phyloP scores from a whole-genome alignment of 2,329 filamentous ascomycete genomes.

The Apiospora pterosperma region DNA sequence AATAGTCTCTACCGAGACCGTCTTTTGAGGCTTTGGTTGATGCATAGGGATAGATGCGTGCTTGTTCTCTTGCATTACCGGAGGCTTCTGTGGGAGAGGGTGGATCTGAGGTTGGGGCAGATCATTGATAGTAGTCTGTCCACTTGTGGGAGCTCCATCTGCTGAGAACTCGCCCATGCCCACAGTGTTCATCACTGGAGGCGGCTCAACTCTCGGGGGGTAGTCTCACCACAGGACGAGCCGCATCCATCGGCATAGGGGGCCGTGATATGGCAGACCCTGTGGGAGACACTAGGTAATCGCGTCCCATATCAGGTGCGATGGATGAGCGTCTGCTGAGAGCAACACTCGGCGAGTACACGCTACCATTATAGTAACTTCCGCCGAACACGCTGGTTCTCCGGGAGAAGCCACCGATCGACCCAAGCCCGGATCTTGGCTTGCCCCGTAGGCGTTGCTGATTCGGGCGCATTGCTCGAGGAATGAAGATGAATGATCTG shows the following conservation, averaged over 20 bases:
- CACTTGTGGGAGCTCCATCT: conserved; percentile 16
- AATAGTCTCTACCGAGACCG: conserved; percentile 88
- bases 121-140: conserved; percentile 45
- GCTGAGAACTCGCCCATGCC: conserved; percentile 1
- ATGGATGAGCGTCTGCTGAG: conserved; percentile 86
- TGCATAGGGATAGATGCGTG: conserved; percentile 69
- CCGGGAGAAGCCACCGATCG: conserved; percentile 65
- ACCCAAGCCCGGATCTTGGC: conserved; percentile 68
- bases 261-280: conserved; percentile 73
- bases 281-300: conserved; percentile 75
- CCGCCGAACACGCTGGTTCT: conserved; percentile 79
- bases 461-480: conserved; percentile 86
- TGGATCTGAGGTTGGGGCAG: conserved; percentile 56
- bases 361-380: conserved; percentile 65
- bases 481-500: conserved; percentile 97
- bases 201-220: conserved; percentile 53
- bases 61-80: conserved; percentile 54
- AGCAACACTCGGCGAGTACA: conserved; percentile 83
- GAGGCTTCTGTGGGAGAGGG: conserved; percentile 53
- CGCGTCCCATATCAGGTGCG: conserved; percentile 62
- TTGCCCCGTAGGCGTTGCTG: conserved; percentile 77
- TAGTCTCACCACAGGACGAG: conserved; percentile 76
- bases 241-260: conserved; percentile 56
- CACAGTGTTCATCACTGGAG: not conserved
- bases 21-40: conserved; percentile 91